Percentiles rank a stretch among this genome's conserved stretches.
These are phyloP conservation scores for Cornus controversa DNA, from an alignment of 148 eudicot species.

Conservation along the genomic window DNA sequence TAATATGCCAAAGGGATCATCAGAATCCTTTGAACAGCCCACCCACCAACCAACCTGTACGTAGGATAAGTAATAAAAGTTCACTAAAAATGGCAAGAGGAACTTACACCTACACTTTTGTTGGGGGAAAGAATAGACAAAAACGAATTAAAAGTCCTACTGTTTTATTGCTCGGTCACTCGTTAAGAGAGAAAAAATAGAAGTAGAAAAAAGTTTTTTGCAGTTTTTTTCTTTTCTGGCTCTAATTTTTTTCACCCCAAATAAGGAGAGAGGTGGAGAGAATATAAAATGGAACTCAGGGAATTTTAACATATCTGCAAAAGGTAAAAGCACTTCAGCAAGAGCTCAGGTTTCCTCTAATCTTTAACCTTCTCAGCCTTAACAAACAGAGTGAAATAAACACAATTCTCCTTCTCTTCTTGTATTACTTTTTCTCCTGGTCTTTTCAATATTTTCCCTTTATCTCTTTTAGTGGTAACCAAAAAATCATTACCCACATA, in stretches of 20 bases:
- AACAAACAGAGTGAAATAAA: neutral
- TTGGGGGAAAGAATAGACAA: neutral
- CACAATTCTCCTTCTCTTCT: too few relatives aligned
- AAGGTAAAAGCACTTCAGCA: neutral
- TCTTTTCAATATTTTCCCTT: neutral
- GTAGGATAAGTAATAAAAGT: neutral
- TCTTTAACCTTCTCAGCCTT: neutral
- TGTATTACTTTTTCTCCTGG: neutral
- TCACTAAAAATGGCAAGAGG: constrained; percentile 1
- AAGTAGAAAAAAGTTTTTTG: neutral
- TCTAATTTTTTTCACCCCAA: neutral
- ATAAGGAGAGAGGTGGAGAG: neutral
- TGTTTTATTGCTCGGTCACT: neutral
- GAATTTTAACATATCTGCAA: neutral
- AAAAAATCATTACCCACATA: too few relatives aligned
- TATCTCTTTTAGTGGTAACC: neutral
- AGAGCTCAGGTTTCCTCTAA: neutral
- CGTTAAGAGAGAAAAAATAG: neutral
- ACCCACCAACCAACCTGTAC: constrained; percentile 98
- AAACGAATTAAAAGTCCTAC: neutral
- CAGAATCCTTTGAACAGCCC: constrained; percentile 81
- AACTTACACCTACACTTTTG: neutral
- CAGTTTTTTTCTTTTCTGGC: neutral
- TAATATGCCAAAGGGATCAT: constrained; percentile 89
- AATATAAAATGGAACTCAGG: neutral